Evolutionary conservation across 805 yeast genomes (phyloP).

Genomic region (Babjeviella inositovora): DNA sequence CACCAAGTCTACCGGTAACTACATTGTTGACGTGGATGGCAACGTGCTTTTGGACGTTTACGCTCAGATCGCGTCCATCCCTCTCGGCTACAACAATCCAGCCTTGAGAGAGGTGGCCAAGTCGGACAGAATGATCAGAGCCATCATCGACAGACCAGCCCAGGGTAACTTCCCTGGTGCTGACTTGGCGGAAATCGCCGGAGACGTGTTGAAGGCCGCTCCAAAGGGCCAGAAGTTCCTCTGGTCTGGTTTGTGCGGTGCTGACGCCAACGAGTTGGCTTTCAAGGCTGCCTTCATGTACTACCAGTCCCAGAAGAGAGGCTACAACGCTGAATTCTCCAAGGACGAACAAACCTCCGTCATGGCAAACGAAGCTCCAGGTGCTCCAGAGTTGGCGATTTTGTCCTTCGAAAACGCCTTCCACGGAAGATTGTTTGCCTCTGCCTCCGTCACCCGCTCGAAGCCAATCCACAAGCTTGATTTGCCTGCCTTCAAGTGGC

Average conservation of each 20-base stretch:
- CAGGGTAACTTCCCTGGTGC: constrained; percentile 66
- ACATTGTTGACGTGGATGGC: constrained; percentile 70
- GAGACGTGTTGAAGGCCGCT: constrained; percentile 47
- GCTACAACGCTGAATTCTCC: constrained; percentile 41
- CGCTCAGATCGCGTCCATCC: constrained; percentile 75
- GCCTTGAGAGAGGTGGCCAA: constrained; percentile 51
- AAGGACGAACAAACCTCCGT: constrained; percentile 53
- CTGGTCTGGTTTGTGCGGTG: constrained; percentile 75
- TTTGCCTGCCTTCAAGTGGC: constrained; percentile 93
- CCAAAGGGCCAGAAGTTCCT: constrained; percentile 64
- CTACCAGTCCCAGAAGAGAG: constrained; percentile 57
- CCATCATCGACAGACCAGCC: constrained; percentile 74
- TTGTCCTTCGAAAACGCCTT: constrained; percentile 78
- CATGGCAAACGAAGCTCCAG: constrained; percentile 78
- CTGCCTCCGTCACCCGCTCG: constrained; percentile 82
- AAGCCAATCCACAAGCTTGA: constrained; percentile 91
- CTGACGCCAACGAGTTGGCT: constrained; percentile 82
- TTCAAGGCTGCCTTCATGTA: constrained; percentile 81
- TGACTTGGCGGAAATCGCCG: constrained; percentile 29
- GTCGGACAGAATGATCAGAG: constrained; percentile 54
- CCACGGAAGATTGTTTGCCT: constrained; percentile 91
- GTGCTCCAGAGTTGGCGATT: constrained; percentile 76
- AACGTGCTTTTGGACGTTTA: constrained; percentile 60
- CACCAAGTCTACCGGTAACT: constrained; percentile 62
- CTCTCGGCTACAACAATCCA: constrained; percentile 80